phyloP scores from a whole-genome alignment of 2,329 filamentous ascomycete genomes.

The Colletotrichum scovillei region DNA sequence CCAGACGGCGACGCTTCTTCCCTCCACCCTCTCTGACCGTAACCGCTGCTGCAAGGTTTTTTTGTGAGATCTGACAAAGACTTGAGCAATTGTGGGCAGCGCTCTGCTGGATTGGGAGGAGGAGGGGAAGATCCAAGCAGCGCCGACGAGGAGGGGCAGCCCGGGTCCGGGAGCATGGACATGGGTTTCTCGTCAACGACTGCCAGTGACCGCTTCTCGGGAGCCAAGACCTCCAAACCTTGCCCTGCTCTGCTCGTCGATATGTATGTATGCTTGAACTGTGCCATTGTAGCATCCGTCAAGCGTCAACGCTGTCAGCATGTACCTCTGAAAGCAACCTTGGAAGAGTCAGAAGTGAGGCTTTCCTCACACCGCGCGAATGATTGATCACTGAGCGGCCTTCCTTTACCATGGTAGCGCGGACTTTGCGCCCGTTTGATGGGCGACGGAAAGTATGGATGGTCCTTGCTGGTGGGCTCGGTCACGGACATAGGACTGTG shows the following conservation, averaged over 20 bases:
- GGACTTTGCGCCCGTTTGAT: constrained; percentile 2
- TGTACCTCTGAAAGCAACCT: background rate
- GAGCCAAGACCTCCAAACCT: constrained; percentile 6
- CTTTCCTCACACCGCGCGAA: background rate
- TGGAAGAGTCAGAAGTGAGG: constrained; percentile 3
- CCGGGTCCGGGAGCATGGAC: constrained; percentile 26
- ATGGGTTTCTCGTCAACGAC: constrained; percentile 25
- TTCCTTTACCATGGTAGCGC: background rate
- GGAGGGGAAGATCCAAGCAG: background rate
- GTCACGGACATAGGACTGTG: constrained; percentile 3
- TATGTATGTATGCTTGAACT: background rate
- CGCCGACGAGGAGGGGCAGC: background rate
- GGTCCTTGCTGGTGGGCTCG: background rate
- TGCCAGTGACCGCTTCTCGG: constrained; percentile 15
- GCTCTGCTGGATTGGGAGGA: constrained; percentile 4
- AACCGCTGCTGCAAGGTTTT: constrained; percentile 2
- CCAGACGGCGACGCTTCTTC: background rate
- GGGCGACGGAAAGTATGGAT: background rate
- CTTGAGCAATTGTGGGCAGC: background rate
- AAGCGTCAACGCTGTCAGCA: background rate
- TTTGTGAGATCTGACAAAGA: constrained; percentile 36
- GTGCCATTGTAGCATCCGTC: background rate
- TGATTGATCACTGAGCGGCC: background rate
- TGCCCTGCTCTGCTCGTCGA: background rate
- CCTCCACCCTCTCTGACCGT: constrained; percentile 6